These are phyloP conservation scores for Populus deltoides DNA, from an alignment of 345 rosid species.

Conservation along the genomic window DNA sequence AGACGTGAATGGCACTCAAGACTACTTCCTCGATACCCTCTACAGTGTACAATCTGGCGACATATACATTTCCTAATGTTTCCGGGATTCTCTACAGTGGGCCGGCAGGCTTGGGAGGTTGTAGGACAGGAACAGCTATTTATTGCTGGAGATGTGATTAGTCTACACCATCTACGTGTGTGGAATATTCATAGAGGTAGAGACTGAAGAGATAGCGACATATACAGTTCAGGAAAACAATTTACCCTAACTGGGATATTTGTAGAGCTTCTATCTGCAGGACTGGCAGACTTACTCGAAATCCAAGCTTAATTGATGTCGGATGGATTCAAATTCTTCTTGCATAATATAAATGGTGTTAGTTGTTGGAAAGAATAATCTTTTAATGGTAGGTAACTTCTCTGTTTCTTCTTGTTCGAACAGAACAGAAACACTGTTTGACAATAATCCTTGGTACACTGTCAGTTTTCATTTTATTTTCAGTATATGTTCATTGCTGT, in stretches of 20 bases:
- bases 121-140: constrained; percentile 9
- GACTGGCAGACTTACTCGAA: constrained; percentile 12
- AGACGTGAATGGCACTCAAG: constrained; percentile 31
- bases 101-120: constrained; percentile 28
- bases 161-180: constrained; percentile 26
- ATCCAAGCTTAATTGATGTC: constrained; percentile 26
- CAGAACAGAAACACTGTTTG: constrained; percentile 13
- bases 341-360: background rate
- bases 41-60: constrained; percentile 15
- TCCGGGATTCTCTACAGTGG: constrained; percentile 9
- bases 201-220: constrained; percentile 23
- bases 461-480: constrained; percentile 17
- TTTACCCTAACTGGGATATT: constrained; percentile 12
- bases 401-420: background rate
- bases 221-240: constrained; percentile 34
- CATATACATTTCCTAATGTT: constrained; percentile 9
- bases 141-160: constrained; percentile 12
- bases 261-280: constrained; percentile 27
- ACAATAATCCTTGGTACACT: constrained; percentile 5
- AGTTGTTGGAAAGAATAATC: background rate
- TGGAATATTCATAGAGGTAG: constrained; percentile 23
- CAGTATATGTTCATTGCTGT: constrained; percentile 8
- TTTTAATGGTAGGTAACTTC: background rate
- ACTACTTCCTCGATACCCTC: constrained; percentile 28
- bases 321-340: constrained; percentile 5